phyloP scores from a whole-genome alignment of 2,329 filamentous ascomycete genomes.

The Periconia macrospinosa region DNA sequence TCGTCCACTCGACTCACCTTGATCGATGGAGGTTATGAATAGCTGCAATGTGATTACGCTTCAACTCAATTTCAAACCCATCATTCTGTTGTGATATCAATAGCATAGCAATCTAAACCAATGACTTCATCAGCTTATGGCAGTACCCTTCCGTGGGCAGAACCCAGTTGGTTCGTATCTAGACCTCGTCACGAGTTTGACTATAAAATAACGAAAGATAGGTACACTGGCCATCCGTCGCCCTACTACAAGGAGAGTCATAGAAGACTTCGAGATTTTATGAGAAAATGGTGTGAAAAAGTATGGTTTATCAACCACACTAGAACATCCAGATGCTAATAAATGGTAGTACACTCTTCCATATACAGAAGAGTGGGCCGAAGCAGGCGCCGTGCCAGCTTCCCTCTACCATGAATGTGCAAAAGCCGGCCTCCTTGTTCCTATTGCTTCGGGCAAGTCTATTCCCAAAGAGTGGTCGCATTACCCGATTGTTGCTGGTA shows the following conservation, averaged over 20 bases:
- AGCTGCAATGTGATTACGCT: too few species aligned
- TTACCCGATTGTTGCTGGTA: conserved; percentile 56
- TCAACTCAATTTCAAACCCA: too few species aligned
- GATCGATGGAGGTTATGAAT: too few species aligned
- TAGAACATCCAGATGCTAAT: too few species aligned
- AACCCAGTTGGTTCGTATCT: conserved; percentile 27
- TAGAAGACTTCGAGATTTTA: conserved; percentile 26
- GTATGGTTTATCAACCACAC: conserved; percentile 5
- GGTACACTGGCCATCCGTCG: conserved; percentile 35
- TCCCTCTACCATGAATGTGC: conserved; percentile 30
- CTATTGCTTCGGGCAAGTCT: conserved; percentile 32
- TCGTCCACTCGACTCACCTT: background rate
- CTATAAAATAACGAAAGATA: background rate
- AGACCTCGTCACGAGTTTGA: background rate
- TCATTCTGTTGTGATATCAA: background rate
- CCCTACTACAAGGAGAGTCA: conserved; percentile 38
- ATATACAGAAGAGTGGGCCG: conserved; percentile 30
- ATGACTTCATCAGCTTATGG: conserved; percentile 24
- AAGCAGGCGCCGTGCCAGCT: conserved; percentile 26
- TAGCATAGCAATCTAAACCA: background rate
- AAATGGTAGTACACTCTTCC: conserved; percentile 23
- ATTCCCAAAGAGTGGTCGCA: conserved; percentile 28
- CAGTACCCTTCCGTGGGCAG: conserved; percentile 34
- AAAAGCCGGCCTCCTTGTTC: conserved; percentile 30
- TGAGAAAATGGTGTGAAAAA: conserved; percentile 35